phyloP scores from a whole-genome alignment of 176 grass and related monocot genomes.

The Phyllostachys edulis region DNA sequence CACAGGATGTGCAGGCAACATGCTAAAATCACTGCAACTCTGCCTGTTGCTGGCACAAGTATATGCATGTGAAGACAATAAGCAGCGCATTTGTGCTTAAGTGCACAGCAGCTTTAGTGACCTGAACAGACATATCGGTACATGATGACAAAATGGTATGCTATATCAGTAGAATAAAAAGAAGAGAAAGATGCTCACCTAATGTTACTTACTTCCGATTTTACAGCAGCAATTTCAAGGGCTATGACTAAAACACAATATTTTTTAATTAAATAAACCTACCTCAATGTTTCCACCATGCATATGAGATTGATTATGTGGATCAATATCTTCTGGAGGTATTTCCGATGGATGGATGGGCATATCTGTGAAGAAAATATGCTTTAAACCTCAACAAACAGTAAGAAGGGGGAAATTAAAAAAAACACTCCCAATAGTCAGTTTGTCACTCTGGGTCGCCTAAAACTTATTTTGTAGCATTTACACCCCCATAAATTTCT shows the following conservation, averaged over 20 bases:
- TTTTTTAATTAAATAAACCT: constrained; percentile 21
- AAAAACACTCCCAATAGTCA: not conserved
- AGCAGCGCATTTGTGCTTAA: not conserved
- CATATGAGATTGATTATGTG: constrained; percentile 28
- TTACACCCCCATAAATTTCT: not conserved
- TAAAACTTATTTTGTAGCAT: not conserved
- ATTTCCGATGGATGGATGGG: constrained; percentile 27
- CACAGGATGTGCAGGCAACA: not conserved
- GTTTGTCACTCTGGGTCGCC: not conserved
- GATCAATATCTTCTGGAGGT: constrained; percentile 22
- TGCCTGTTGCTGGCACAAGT: not conserved
- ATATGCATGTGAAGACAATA: not conserved
- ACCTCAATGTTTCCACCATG: constrained; percentile 38
- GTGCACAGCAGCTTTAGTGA: not conserved
- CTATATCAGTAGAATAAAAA: not conserved
- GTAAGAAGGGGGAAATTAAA: not conserved
- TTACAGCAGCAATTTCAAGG: constrained; percentile 17
- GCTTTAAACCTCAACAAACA: constrained; percentile 14
- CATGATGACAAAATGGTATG: constrained; percentile 6
- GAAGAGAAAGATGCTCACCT: not conserved
- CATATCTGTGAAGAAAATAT: constrained; percentile 41
- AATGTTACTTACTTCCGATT: not conserved
- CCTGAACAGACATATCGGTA: not conserved
- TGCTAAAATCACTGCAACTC: not conserved
- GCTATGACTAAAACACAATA: constrained; percentile 7